Evolutionary conservation across 495 filamentous ascomycete species (phyloP).

Genomic region (Darksidea phi): DNA sequence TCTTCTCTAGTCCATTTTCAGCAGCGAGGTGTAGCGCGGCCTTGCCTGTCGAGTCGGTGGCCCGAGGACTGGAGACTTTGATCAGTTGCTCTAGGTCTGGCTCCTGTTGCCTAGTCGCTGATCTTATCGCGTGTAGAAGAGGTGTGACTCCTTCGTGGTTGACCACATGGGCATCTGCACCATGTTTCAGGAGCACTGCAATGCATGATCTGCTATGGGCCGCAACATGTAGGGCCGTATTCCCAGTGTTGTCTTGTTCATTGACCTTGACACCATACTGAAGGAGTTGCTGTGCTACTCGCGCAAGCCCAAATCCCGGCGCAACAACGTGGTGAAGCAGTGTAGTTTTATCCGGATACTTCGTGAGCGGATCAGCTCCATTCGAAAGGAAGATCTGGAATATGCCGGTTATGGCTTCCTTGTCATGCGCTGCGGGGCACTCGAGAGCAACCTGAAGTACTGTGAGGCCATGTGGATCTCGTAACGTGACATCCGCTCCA

Average conservation of each 20-base stretch:
- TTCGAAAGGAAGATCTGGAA: conserved; percentile 18
- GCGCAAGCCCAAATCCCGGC: conserved; percentile 14
- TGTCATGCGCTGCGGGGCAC: conserved; percentile 21
- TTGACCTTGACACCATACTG: conserved; percentile 20
- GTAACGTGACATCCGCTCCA: conserved; percentile 18
- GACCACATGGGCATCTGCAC: conserved; percentile 9
- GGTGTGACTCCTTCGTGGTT: conserved; percentile 19
- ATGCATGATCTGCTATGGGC: conserved; percentile 18
- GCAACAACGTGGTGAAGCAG: conserved; percentile 22
- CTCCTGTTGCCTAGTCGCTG: conserved; percentile 1
- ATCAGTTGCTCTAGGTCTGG: conserved; percentile 25
- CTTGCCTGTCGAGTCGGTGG: neutral
- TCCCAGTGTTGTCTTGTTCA: conserved; percentile 11
- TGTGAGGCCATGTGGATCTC: conserved; percentile 15
- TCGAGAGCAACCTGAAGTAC: conserved; percentile 23
- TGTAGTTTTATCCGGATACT: conserved; percentile 16
- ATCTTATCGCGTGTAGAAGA: conserved; percentile 3
- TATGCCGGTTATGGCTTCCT: conserved; percentile 21
- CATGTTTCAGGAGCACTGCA: conserved; percentile 26
- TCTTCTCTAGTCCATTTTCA: conserved; percentile 14
- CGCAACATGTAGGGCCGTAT: conserved; percentile 18
- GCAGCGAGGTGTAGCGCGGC: conserved; percentile 21
- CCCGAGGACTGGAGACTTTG: conserved; percentile 10
- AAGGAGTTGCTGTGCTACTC: conserved; percentile 18
- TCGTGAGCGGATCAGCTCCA: conserved; percentile 9